phyloP scores from a whole-genome alignment of 495 filamentous ascomycete species.

The Penicillium goetzii region DNA sequence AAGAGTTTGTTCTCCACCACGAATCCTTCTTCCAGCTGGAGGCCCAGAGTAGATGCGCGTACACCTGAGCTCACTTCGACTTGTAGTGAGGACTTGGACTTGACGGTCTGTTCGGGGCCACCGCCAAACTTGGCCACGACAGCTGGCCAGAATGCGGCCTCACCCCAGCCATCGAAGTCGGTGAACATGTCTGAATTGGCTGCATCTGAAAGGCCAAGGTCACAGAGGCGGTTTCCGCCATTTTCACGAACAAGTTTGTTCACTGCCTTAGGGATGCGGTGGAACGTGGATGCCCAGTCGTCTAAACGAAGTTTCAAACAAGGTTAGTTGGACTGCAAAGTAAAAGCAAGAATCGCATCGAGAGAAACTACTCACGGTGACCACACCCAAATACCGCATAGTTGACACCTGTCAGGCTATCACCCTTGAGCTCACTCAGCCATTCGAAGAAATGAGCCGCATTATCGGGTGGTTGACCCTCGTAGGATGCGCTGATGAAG shows the following conservation, averaged over 20 bases:
- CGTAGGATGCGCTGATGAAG: slow-evolving; percentile 72
- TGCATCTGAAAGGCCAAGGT: slow-evolving; percentile 63
- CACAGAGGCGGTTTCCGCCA: slow-evolving; percentile 58
- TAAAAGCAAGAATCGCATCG: neutral
- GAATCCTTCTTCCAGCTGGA: slow-evolving; percentile 65
- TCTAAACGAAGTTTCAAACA: slow-evolving; percentile 17
- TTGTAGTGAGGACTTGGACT: slow-evolving; percentile 45
- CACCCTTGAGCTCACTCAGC: slow-evolving; percentile 57
- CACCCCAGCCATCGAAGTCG: slow-evolving; percentile 74
- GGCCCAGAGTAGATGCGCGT: slow-evolving; percentile 63
- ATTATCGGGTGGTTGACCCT: slow-evolving; percentile 77
- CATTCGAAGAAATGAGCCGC: slow-evolving; percentile 70
- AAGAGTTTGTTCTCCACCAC: slow-evolving; percentile 60
- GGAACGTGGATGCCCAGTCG: slow-evolving; percentile 74
- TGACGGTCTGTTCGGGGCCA: slow-evolving; percentile 27
- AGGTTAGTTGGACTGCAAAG: slow-evolving; percentile 8
- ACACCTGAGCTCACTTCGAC: slow-evolving; percentile 62
- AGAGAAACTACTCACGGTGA: slow-evolving; percentile 35
- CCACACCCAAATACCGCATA: slow-evolving; percentile 66
- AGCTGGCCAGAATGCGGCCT: slow-evolving; percentile 66
- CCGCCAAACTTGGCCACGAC: slow-evolving; percentile 52
- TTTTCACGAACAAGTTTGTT: slow-evolving; percentile 54
- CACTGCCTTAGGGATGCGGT: slow-evolving; percentile 68
- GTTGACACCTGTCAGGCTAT: slow-evolving; percentile 54
- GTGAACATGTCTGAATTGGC: slow-evolving; percentile 67